Percentiles rank a stretch among this genome's conserved stretches.
phyloP scores from a whole-genome alignment of 345 rosid genomes.

The Sisymbrium irio region DNA sequence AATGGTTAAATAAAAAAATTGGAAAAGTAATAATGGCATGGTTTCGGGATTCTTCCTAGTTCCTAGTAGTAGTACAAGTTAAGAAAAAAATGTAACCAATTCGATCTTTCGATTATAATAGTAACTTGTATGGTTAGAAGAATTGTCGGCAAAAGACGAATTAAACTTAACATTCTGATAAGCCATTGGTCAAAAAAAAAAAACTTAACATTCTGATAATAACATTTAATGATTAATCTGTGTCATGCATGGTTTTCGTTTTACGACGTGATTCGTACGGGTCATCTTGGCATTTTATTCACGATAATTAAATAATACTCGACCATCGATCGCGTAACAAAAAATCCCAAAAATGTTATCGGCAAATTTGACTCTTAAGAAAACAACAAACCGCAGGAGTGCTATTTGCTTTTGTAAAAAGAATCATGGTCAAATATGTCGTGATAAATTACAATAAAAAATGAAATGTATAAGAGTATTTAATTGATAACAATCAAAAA shows the following conservation, averaged over 20 bases:
- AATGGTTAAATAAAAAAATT: not conserved
- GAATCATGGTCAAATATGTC: not conserved
- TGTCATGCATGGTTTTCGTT: not conserved
- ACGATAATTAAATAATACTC: not conserved
- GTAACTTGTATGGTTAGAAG: not conserved
- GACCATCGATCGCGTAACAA: not conserved
- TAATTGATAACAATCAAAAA: conserved; percentile 1
- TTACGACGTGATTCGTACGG: not conserved
- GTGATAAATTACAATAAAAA: not conserved
- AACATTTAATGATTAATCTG: not conserved
- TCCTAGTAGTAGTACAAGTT: not conserved
- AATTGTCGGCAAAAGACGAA: not conserved
- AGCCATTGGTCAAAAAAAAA: too few relatives aligned
- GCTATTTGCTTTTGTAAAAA: not conserved
- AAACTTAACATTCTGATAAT: too few relatives aligned
- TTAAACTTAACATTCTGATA: too few relatives aligned
- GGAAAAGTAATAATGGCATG: not conserved
- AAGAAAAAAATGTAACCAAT: too few relatives aligned
- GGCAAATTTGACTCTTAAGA: not conserved
- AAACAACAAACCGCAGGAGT: not conserved
- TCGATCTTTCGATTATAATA: not conserved
- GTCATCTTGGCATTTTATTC: not conserved
- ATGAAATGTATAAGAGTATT: not conserved
- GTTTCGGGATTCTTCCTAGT: not conserved
- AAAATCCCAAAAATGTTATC: not conserved